phyloP scores from a whole-genome alignment of 2,329 filamentous ascomycete species.

The Alternaria triticimaculans region DNA sequence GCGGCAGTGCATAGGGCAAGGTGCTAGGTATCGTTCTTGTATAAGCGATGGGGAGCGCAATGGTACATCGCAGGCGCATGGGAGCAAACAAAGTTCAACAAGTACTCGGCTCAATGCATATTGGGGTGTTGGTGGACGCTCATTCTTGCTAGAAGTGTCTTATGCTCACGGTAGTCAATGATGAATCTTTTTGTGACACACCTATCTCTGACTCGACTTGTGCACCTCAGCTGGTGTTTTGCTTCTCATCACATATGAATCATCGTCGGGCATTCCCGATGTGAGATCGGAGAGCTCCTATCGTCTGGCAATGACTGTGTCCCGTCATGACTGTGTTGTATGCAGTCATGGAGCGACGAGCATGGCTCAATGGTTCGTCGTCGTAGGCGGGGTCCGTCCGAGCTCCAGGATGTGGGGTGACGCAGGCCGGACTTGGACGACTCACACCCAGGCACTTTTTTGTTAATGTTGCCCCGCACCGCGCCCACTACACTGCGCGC shows the following conservation, averaged over 20 bases:
- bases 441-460: constrained; percentile 21
- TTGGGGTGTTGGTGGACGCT: constrained; percentile 4
- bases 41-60: constrained; percentile 2
- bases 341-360: not conserved
- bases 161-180: not conserved
- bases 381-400: constrained; percentile 10
- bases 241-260: not conserved
- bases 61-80: constrained; percentile 4
- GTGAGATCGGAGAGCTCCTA: not conserved
- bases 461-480: constrained; percentile 24
- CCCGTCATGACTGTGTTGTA: not conserved
- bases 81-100: not conserved
- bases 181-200: not conserved
- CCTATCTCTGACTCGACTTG: not conserved
- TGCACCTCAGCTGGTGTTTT: not conserved
- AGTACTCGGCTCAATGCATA: constrained; percentile 6
- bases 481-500: constrained; percentile 20
- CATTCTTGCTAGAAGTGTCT: not conserved
- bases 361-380: not conserved
- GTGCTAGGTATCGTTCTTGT: constrained; percentile 9
- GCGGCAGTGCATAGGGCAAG: constrained; percentile 2
- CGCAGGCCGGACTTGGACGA: constrained; percentile 11
- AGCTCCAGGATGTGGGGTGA: constrained; percentile 17
- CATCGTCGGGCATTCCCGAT: not conserved
- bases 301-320: not conserved